Conservation (phyloP, 2,329 filamentous ascomycete species). For the Epichloe brachyelytri region DNA sequence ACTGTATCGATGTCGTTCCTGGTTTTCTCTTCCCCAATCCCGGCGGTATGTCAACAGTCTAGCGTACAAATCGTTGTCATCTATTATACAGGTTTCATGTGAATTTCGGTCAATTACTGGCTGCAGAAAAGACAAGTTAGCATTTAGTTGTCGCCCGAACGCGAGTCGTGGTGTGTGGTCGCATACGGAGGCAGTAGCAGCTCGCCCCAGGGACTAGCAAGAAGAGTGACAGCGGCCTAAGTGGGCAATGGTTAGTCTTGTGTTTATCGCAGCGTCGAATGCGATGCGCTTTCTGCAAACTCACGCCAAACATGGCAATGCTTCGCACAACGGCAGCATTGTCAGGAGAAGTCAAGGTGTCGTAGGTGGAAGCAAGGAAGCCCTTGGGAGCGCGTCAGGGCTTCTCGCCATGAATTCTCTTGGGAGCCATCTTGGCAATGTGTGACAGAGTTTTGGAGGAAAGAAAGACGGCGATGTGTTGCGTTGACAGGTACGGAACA, state of each 20-base stretch:
- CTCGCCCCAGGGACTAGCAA: constrained; percentile 56
- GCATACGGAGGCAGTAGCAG: constrained; percentile 52
- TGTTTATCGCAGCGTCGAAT: neutral
- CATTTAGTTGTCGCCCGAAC: neutral
- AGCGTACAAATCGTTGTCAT: constrained; percentile 6
- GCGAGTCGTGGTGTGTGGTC: neutral
- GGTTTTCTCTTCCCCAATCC: neutral
- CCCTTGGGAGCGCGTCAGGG: constrained; percentile 33
- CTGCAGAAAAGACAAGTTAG: neutral
- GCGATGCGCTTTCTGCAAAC: constrained; percentile 16
- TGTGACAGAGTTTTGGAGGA: neutral
- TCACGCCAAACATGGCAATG: constrained; percentile 54
- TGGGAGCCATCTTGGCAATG: constrained; percentile 43
- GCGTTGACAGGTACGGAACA: neutral
- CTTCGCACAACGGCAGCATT: constrained; percentile 58
- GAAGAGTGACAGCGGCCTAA: constrained; percentile 38
- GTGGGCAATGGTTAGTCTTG: constrained; percentile 5
- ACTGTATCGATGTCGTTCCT: neutral
- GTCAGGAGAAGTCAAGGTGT: constrained; percentile 50
- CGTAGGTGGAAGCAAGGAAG: constrained; percentile 45
- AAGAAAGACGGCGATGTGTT: neutral
- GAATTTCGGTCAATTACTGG: constrained; percentile 1
- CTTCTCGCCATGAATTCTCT: constrained; percentile 41
- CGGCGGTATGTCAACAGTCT: neutral
- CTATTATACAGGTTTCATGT: constrained; percentile 16